A percentile compares a stretch with the other conserved stretches of the same genome.
phyloP scores from a whole-genome alignment of 768 basidiomycete species.

The Suillus lakei region DNA sequence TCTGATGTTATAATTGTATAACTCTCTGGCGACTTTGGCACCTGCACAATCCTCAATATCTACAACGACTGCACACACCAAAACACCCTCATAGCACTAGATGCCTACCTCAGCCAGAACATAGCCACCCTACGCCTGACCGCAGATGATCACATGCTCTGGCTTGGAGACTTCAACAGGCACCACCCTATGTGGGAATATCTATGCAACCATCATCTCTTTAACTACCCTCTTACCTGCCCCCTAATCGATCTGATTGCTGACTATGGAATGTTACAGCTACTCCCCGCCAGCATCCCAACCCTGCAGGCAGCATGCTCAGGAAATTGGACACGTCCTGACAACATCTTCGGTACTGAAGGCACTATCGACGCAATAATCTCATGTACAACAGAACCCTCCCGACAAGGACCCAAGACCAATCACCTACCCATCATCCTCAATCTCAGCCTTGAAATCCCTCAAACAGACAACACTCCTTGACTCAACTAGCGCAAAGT shows the following conservation, averaged over 20 bases:
- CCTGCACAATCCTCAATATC: slow-evolving; percentile 39
- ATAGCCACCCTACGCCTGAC: background rate
- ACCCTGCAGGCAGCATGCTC: slow-evolving; percentile 37
- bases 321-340: slow-evolving; percentile 28
- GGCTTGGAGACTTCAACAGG: slow-evolving; percentile 44
- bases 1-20: slow-evolving; percentile 35
- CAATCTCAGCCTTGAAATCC: background rate
- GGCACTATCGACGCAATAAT: rapidly evolving
- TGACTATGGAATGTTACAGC: slow-evolving; percentile 36
- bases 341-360: slow-evolving; percentile 19
- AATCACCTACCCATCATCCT: slow-evolving; percentile 21
- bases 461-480: background rate
- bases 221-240: slow-evolving; percentile 15
- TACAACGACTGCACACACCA: slow-evolving; percentile 40
- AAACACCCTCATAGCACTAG: slow-evolving; percentile 19
- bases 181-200: slow-evolving; percentile 47
- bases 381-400: background rate
- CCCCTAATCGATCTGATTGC: slow-evolving; percentile 31
- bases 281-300: slow-evolving; percentile 36
- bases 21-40: slow-evolving; percentile 17
- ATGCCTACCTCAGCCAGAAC: slow-evolving; percentile 5
- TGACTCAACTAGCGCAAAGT: slow-evolving; percentile 10
- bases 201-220: slow-evolving; percentile 23
- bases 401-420: background rate
- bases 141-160: slow-evolving; percentile 24